Conservation (phyloP, 441 rosid species). For the Capsella rubella region DNA sequence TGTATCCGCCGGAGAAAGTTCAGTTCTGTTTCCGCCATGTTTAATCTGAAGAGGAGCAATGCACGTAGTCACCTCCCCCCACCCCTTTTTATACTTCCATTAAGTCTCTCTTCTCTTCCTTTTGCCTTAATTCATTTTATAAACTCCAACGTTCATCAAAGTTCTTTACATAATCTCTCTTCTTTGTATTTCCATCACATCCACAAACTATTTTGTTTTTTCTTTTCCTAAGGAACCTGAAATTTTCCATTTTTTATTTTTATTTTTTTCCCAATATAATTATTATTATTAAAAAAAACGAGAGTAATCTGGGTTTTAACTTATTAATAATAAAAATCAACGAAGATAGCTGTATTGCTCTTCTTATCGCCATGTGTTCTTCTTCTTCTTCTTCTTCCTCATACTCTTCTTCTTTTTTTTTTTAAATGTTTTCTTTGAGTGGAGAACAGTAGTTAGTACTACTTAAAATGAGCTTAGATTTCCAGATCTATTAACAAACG, state of each 20-base stretch:
- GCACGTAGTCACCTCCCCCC: constrained; percentile 29
- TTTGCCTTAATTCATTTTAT: neutral
- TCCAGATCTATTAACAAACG: constrained; percentile 34
- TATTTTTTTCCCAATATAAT: neutral
- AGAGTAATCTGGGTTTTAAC: neutral
- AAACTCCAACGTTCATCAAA: constrained; percentile 18
- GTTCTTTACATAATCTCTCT: constrained; percentile 12
- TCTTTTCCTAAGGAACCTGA: neutral
- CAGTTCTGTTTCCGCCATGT: constrained; percentile 36
- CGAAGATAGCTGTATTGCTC: constrained; percentile 35
- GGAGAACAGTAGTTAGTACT: constrained; percentile 5
- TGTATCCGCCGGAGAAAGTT: constrained; percentile 19
- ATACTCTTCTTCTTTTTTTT: neutral
- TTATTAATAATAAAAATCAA: neutral
- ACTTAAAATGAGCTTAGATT: constrained; percentile 25
- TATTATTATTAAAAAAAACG: neutral
- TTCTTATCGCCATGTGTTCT: constrained; percentile 38
- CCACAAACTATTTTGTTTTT: neutral
- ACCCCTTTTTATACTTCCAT: too few species aligned
- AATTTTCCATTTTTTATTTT: neutral
- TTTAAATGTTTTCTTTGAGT: neutral
- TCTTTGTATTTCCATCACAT: constrained; percentile 19
- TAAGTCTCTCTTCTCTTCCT: neutral
- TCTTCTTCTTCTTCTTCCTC: constrained; percentile 20
- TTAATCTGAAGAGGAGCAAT: constrained; percentile 31